phyloP scores from a whole-genome alignment of 352 stramenopile species.

The Globisporangium iwayamae region DNA sequence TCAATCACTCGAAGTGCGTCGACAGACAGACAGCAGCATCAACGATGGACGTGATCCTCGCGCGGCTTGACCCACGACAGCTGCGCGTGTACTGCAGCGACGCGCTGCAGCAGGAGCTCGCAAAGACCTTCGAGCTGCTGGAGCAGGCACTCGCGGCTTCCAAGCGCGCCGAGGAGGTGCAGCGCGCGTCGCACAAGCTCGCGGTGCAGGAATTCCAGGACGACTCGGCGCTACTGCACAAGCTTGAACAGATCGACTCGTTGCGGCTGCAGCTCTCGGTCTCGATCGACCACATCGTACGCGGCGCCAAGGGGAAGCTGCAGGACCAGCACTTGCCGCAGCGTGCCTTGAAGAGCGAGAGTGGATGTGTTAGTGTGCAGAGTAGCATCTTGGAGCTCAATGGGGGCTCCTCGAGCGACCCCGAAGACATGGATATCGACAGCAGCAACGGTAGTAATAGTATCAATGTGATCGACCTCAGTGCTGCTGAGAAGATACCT shows the following conservation, averaged over 20 bases:
- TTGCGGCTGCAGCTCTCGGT: constrained; percentile 17
- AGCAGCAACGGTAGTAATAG: background rate
- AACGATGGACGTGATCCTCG: constrained; percentile 24
- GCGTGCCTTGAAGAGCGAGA: constrained; percentile 6
- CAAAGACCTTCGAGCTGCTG: constrained; percentile 14
- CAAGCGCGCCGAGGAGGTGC: constrained; percentile 20
- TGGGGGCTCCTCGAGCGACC: background rate
- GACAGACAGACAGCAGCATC: background rate
- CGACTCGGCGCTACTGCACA: constrained; percentile 10
- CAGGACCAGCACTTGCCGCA: background rate
- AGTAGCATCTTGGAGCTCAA: constrained; percentile 1
- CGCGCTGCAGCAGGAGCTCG: constrained; percentile 20
- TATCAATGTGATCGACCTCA: constrained; percentile 14
- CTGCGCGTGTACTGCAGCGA: constrained; percentile 21
- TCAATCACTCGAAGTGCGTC: no score
- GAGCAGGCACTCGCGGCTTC: constrained; percentile 10
- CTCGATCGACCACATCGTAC: constrained; percentile 16
- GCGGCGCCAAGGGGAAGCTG: constrained; percentile 1
- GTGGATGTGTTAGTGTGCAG: background rate
- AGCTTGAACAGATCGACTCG: constrained; percentile 17
- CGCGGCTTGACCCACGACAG: constrained; percentile 17
- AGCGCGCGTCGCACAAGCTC: constrained; percentile 16
- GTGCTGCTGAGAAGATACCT: background rate
- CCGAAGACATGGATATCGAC: background rate
- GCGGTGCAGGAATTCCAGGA: constrained; percentile 11